Evolutionary conservation across 2,329 filamentous ascomycete genomes (phyloP).

Genomic region (Phyllosticta citrichinensis): DNA sequence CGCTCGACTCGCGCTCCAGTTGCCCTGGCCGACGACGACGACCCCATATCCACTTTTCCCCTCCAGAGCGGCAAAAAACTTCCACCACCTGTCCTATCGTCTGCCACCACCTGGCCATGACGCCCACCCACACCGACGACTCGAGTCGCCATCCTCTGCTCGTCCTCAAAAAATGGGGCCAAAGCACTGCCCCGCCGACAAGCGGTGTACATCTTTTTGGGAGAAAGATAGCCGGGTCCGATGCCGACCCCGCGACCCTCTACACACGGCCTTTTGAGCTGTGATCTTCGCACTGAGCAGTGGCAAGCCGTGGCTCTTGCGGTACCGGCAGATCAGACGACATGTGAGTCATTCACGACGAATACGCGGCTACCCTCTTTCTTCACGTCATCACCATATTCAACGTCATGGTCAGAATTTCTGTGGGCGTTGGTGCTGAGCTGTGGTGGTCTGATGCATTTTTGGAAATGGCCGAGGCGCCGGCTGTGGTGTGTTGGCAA

Average conservation of each 20-base stretch:
- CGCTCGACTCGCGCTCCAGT: conserved; percentile 4
- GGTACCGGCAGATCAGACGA: not conserved
- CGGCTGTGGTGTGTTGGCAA: not conserved
- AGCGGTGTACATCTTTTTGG: not conserved
- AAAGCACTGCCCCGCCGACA: not conserved
- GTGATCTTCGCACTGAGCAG: not conserved
- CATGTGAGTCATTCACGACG: not conserved
- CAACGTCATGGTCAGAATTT: not conserved
- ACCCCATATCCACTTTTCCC: conserved; percentile 2
- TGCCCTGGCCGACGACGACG: conserved; percentile 5
- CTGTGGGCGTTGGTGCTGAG: not conserved
- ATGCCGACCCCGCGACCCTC: not conserved
- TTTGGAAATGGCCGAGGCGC: not conserved
- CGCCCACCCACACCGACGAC: not conserved
- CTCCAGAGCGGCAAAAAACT: not conserved
- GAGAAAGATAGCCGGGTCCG: not conserved
- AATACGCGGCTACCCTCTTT: not conserved
- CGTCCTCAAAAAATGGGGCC: not conserved
- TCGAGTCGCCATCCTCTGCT: not conserved
- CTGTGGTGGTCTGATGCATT: not conserved
- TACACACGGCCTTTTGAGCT: not conserved
- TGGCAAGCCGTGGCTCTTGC: not conserved
- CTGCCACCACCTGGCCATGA: not conserved
- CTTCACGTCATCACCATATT: not conserved
- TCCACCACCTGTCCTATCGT: not conserved